phyloP scores from a whole-genome alignment of 352 stramenopile species.

The Thalassiosira allenii region DNA sequence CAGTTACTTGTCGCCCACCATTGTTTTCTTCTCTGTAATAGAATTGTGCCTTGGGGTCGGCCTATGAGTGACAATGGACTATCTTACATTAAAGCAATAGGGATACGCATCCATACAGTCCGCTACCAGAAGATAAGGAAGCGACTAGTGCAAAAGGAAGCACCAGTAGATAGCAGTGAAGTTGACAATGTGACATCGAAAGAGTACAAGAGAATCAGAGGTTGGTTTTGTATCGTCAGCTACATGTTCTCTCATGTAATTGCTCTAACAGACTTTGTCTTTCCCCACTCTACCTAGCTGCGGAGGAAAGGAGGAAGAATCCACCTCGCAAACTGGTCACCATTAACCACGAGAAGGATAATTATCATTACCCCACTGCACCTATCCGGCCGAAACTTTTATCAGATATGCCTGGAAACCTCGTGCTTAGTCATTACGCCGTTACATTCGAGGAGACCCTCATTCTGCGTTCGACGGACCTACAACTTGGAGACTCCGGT shows the following conservation, averaged over 20 bases:
- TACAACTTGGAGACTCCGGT: slow-evolving; percentile 44
- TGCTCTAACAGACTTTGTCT: too few relatives aligned
- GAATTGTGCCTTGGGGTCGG: slow-evolving; percentile 62
- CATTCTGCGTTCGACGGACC: slow-evolving; percentile 52
- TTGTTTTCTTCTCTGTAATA: slow-evolving; percentile 17
- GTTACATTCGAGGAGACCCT: slow-evolving; percentile 65
- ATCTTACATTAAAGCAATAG: slow-evolving; percentile 71
- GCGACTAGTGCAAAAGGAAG: slow-evolving; percentile 33
- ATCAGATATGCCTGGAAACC: slow-evolving; percentile 40
- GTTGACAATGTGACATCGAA: slow-evolving; percentile 38
- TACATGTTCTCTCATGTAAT: too few relatives aligned
- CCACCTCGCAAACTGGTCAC: slow-evolving; percentile 57
- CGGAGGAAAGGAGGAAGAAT: slow-evolving; percentile 65
- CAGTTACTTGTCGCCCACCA: slow-evolving; percentile 11
- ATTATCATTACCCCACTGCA: slow-evolving; percentile 40
- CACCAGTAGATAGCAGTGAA: slow-evolving; percentile 30
- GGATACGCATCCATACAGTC: slow-evolving; percentile 71
- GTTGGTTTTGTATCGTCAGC: slow-evolving; percentile 29
- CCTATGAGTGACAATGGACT: slow-evolving; percentile 57
- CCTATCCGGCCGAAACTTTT: slow-evolving; percentile 58
- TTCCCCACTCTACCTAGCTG: slow-evolving; percentile 31
- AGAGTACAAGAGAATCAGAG: slow-evolving; percentile 57
- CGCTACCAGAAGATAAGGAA: slow-evolving; percentile 68
- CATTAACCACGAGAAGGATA: slow-evolving; percentile 58
- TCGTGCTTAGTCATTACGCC: slow-evolving; percentile 46